Evolutionary conservation across 306 rosid species (phyloP).

Genomic region (Cicer yamashitae): DNA sequence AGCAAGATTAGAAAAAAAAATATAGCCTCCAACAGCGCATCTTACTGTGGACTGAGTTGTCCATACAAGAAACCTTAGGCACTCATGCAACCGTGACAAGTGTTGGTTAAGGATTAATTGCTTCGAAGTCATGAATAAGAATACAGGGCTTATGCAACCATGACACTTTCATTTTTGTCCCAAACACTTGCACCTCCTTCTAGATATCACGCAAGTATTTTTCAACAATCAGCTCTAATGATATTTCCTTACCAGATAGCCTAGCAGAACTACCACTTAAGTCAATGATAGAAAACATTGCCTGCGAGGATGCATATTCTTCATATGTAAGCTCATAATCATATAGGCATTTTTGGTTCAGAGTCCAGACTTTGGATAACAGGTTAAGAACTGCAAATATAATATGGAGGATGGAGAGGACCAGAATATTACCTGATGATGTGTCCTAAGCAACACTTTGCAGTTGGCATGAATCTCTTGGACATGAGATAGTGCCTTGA

Average conservation of each 20-base stretch:
- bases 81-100: conserved; percentile 16
- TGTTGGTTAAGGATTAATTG: conserved; percentile 26
- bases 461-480: conserved; percentile 96
- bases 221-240: conserved; percentile 9
- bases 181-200: not conserved
- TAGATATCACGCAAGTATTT: conserved; percentile 19
- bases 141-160: conserved; percentile 33
- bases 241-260: conserved; percentile 11
- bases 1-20: not conserved
- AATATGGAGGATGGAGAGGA: conserved; percentile 20
- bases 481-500: conserved; percentile 94
- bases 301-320: conserved; percentile 4
- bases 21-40: conserved; percentile 2
- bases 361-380: conserved; percentile 22
- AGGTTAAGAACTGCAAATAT: conserved; percentile 13
- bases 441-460: conserved; percentile 88
- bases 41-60: conserved; percentile 2
- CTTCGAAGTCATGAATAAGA: conserved; percentile 13
- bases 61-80: conserved; percentile 11
- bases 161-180: conserved; percentile 14
- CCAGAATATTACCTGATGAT: conserved; percentile 77
- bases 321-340: conserved; percentile 28
- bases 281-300: conserved; percentile 21
- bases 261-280: conserved; percentile 17
- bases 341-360: conserved; percentile 34